Base-by-base conservation (phyloP, 73 alveolate genomes). In the Durusdinium trenchii region DNA sequence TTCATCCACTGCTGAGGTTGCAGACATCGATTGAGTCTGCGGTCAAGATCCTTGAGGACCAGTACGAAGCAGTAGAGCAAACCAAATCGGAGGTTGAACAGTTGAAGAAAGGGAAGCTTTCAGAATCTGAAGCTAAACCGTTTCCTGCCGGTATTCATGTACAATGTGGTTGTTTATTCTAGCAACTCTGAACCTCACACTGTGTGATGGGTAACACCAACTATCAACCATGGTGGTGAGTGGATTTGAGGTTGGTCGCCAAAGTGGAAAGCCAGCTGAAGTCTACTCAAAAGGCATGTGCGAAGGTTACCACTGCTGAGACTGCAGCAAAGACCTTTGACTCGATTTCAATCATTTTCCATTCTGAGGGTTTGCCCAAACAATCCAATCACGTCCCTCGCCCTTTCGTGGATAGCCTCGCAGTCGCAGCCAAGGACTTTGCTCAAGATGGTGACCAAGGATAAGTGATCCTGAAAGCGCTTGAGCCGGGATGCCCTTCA, bases 241-340 rank as follows among this genome's bases (percentile, higher is more conserved):
- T 76, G 18, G 6, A 2, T 16, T 43, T 43, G 51, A 85, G 94
- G 94, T 46, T 85, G 60, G 2, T 85, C 26, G 51, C 6, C 32
- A 51, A 85, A 40, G 57, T n/a, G 51, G 94, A 85, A 14, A 40
- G 16, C 1, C 94, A 85, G 42, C 30, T 85, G 69, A 35, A 85
- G 14, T 3, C 42, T 12, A 23, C 90, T 12, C 90, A 79, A 47
- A 40, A 35, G 9, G 90, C 90, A 46, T 79, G 90, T 28, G 90
- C 69, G 1, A 79, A 79, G 26, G 90, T 79, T 46, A 47, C 90
- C 90, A 79, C 69, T 3, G 90, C 90, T 79, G 90, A 79, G 26
- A 6, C 90, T 3, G 47, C 90, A 23, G 90, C 69, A 12, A 79
- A 79, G 90, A 79, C 46, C 32, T 47, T 79, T 79, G 67, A 46